Evolutionary conservation across 2,329 filamentous ascomycete species (phyloP).

Genomic region (Fusarium sp.): DNA sequence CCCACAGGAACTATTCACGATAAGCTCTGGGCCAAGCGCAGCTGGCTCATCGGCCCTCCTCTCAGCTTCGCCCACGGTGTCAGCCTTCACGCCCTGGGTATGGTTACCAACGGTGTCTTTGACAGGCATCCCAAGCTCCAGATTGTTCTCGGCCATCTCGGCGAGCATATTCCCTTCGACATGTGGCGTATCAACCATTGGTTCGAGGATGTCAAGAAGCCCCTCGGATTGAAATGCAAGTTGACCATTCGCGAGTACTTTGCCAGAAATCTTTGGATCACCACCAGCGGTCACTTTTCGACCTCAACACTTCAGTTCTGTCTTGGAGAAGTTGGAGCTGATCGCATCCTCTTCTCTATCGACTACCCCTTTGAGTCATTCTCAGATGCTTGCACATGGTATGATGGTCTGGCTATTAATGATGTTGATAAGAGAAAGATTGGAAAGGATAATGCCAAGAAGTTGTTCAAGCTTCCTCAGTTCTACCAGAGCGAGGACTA

Average conservation of each 20-base stretch:
- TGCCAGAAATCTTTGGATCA: slow-evolving; percentile 65
- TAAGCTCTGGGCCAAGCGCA: slow-evolving; percentile 67
- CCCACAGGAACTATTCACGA: slow-evolving; percentile 67
- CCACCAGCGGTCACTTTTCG: slow-evolving; percentile 67
- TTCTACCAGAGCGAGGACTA: slow-evolving; percentile 36
- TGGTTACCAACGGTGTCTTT: slow-evolving; percentile 63
- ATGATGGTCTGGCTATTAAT: slow-evolving; percentile 51
- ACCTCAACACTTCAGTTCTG: slow-evolving; percentile 63
- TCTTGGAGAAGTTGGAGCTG: slow-evolving; percentile 59
- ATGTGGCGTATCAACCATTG: slow-evolving; percentile 64
- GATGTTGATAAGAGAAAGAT: slow-evolving; percentile 53
- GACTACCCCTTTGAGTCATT: slow-evolving; percentile 65
- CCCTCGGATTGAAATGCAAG: slow-evolving; percentile 59
- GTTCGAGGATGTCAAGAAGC: slow-evolving; percentile 67
- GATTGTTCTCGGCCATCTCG: slow-evolving; percentile 60
- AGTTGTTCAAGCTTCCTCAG: slow-evolving; percentile 51
- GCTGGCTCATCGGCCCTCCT: slow-evolving; percentile 70
- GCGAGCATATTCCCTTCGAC: slow-evolving; percentile 62
- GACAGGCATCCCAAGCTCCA: slow-evolving; percentile 59
- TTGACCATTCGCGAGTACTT: slow-evolving; percentile 65
- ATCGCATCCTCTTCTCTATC: slow-evolving; percentile 63
- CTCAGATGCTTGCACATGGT: slow-evolving; percentile 56
- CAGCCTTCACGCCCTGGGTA: slow-evolving; percentile 65
- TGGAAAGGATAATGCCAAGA: slow-evolving; percentile 57
- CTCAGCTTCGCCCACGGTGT: slow-evolving; percentile 69